Conservation (phyloP, 2,329 filamentous ascomycete species). For the Trichoderma koningii region DNA sequence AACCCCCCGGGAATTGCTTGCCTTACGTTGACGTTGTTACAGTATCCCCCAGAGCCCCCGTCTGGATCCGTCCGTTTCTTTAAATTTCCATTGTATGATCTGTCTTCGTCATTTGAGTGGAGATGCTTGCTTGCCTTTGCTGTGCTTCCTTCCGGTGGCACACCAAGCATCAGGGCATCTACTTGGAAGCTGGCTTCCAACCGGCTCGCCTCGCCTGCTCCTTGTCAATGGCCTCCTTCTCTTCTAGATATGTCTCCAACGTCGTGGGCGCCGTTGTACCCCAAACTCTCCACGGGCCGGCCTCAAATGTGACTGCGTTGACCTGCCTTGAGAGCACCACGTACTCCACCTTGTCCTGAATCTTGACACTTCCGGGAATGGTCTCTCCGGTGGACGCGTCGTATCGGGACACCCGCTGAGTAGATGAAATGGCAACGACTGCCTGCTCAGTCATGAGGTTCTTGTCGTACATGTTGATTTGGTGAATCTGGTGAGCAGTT, state of each 20-base stretch:
- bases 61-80: no score
- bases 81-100: no score
- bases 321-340: slow-evolving; percentile 59
- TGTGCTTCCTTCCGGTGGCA: no score
- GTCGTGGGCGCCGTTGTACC: slow-evolving; percentile 61
- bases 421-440: slow-evolving; percentile 61
- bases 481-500: slow-evolving; percentile 56
- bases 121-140: background rate
- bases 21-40: no score
- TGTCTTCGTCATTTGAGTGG: no score
- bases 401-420: slow-evolving; percentile 54
- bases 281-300: slow-evolving; percentile 64
- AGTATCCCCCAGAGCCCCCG: no score
- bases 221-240: slow-evolving; percentile 41
- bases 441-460: slow-evolving; percentile 50
- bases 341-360: slow-evolving; percentile 63
- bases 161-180: background rate
- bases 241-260: slow-evolving; percentile 44
- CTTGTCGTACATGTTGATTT: slow-evolving; percentile 48
- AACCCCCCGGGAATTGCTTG: no score
- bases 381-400: slow-evolving; percentile 41
- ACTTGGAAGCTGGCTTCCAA: slow-evolving; percentile 33
- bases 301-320: slow-evolving; percentile 49
- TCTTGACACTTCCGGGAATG: slow-evolving; percentile 51
- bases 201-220: slow-evolving; percentile 41